Base-by-base conservation (phyloP, 2,329 filamentous ascomycete species). In the Lachnellula suecica region DNA sequence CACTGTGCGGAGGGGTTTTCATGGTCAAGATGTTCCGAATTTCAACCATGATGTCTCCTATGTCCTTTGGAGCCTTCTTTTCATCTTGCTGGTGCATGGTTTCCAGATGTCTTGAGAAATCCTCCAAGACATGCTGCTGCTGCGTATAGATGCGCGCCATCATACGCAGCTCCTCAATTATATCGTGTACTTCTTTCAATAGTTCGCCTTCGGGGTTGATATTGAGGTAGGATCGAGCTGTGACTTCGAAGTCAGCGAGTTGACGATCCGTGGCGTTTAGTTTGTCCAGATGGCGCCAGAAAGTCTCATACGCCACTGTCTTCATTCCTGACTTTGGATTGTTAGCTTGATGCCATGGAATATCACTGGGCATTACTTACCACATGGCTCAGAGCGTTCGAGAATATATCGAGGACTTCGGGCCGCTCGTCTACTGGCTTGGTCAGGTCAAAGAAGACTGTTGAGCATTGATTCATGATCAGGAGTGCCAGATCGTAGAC, bases 121-220 rank as follows among this genome's bases (percentile, higher is more conserved):
- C 25, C 7, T 38, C 23, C 5, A 48, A 25, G n/a, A 60, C 54
- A 10, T 50, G 41, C 6, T 54, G 34, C 25, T 63, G 74, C 19
- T 67, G 63, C 3, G 57, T 59, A 13, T 62, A 64, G 4, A 77
- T 65, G 2, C 66, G 60, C 0, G 71, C 55, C 70, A 78, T 76
- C 31, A 78, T 77, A 1, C 71, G 68, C 0, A 78, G 63, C 52
- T 78, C 74, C 7, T 77, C 74, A 1, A 72, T 57, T 17, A 77
- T 73, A 24, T 77, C 74, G 24, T 74, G 72, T 15, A 74, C 69
- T 47, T 78, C 74, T 0, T 63, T 57, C 25, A 75, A 68, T 0
- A 78, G 59, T 22, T 65, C 63, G 0, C 71, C 72, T 51, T 77
- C 74, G 0, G 56, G 57, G n/a, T 53, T 53, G n/a, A 53, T 46